Conservation (phyloP, 2,329 filamentous ascomycete genomes). For the Phaeomoniella chlamydospora region DNA sequence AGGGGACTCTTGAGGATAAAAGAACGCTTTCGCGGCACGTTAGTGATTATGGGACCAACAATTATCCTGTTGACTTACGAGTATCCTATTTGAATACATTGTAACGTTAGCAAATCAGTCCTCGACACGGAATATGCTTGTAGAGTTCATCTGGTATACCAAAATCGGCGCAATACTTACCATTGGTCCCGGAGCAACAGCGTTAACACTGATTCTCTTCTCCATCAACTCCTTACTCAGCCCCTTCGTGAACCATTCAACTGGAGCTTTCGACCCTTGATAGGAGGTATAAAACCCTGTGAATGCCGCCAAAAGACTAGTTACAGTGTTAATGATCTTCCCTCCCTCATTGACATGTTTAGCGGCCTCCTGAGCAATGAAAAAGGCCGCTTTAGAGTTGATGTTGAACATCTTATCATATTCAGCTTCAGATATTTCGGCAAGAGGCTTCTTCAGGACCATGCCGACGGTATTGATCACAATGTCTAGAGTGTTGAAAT, state of each 20-base stretch:
- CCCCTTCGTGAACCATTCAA: slow-evolving; percentile 23
- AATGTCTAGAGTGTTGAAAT: slow-evolving; percentile 33
- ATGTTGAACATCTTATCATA: slow-evolving; percentile 34
- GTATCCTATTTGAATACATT: too few species aligned
- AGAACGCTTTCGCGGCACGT: too few species aligned
- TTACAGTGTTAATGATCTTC: slow-evolving; percentile 32
- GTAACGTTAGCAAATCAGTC: too few species aligned
- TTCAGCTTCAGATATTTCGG: slow-evolving; percentile 27
- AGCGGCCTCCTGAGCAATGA: slow-evolving; percentile 29
- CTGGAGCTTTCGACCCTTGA: slow-evolving; percentile 26
- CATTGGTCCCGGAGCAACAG: slow-evolving; percentile 23
- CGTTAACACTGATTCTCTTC: slow-evolving; percentile 23
- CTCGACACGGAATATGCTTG: too few species aligned
- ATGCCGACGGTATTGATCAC: slow-evolving; percentile 37
- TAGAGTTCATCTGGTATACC: too few species aligned
- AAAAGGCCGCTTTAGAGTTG: slow-evolving; percentile 32
- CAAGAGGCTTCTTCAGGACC: slow-evolving; percentile 32
- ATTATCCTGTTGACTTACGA: too few species aligned
- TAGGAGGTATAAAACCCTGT: slow-evolving; percentile 31
- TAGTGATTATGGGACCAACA: too few species aligned
- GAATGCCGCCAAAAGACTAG: slow-evolving; percentile 30
- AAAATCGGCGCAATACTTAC: too few species aligned
- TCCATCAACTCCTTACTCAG: slow-evolving; percentile 10
- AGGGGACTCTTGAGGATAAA: too few species aligned
- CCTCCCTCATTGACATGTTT: slow-evolving; percentile 28